Evolutionary conservation across 331 rosid species (phyloP).

Genomic region (Malus hybrid): DNA sequence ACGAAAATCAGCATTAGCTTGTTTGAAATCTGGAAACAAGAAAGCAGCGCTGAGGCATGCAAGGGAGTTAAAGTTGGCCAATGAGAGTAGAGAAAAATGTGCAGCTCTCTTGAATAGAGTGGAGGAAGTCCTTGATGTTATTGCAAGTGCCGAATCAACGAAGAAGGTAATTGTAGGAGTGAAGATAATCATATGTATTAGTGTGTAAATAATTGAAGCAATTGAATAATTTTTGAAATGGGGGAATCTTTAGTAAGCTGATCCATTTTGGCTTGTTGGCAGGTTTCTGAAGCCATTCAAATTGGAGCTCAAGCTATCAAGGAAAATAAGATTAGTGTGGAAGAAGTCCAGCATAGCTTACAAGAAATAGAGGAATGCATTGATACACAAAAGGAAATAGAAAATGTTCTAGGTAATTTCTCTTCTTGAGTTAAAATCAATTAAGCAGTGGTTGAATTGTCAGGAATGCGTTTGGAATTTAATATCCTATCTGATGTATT

Average conservation of each 20-base stretch:
- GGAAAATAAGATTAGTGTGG: constrained; percentile 56
- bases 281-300: constrained; percentile 92
- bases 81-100: constrained; percentile 68
- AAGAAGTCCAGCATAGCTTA: constrained; percentile 66
- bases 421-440: neutral
- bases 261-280: constrained; percentile 10
- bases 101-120: constrained; percentile 68
- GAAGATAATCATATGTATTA: neutral
- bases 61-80: constrained; percentile 64
- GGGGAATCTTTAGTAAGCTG: neutral
- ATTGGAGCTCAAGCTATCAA: constrained; percentile 77
- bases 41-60: constrained; percentile 67
- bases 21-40: constrained; percentile 65
- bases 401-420: constrained; percentile 59
- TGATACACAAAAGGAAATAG: constrained; percentile 73
- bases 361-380: constrained; percentile 73
- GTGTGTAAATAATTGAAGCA: neutral
- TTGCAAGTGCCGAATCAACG: constrained; percentile 71
- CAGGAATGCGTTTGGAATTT: neutral
- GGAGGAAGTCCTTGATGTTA: constrained; percentile 65
- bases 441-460: constrained; percentile 6
- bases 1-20: constrained; percentile 64
- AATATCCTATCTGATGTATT: neutral
- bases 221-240: neutral
- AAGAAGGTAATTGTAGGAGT: constrained; percentile 47